Conservation (phyloP, 2,329 filamentous ascomycete genomes). For the Nemania sp. region DNA sequence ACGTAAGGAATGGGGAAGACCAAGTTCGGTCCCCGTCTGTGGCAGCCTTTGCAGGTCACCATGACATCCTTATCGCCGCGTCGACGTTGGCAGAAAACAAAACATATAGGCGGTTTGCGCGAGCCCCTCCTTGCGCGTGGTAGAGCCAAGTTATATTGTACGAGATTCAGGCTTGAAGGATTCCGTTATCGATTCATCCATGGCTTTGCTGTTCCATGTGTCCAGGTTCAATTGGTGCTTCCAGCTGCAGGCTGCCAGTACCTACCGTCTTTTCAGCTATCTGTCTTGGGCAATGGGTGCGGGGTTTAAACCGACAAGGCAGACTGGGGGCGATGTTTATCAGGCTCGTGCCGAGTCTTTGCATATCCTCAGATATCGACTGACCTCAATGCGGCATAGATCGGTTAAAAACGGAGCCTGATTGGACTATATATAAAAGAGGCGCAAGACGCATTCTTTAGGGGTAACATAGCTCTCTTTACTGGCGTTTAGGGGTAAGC, state of each 20-base stretch:
- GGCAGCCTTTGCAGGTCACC: conserved; percentile 5
- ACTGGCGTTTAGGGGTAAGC: not conserved
- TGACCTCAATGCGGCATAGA: not conserved
- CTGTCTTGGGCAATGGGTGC: not conserved
- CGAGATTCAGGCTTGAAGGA: not conserved
- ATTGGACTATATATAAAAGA: not conserved
- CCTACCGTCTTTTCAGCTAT: not conserved
- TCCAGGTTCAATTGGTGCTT: conserved; percentile 1
- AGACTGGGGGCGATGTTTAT: not conserved
- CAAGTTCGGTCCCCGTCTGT: conserved; percentile 2
- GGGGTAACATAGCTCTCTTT: not conserved
- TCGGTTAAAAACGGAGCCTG: not conserved
- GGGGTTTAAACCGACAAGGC: not conserved
- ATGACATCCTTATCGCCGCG: conserved; percentile 6
- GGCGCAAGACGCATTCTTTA: not conserved
- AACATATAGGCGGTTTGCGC: not conserved
- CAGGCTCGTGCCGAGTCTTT: not conserved
- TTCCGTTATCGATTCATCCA: not conserved
- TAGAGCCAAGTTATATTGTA: not conserved
- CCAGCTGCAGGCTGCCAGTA: conserved; percentile 1
- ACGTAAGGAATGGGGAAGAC: conserved; percentile 12
- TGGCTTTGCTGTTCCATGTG: not conserved
- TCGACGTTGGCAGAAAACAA: not conserved
- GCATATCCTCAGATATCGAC: not conserved
- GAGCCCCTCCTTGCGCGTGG: not conserved